Base-by-base conservation (phyloP, 2,329 filamentous ascomycete genomes). In the Pseudogymnoascus sp. region DNA sequence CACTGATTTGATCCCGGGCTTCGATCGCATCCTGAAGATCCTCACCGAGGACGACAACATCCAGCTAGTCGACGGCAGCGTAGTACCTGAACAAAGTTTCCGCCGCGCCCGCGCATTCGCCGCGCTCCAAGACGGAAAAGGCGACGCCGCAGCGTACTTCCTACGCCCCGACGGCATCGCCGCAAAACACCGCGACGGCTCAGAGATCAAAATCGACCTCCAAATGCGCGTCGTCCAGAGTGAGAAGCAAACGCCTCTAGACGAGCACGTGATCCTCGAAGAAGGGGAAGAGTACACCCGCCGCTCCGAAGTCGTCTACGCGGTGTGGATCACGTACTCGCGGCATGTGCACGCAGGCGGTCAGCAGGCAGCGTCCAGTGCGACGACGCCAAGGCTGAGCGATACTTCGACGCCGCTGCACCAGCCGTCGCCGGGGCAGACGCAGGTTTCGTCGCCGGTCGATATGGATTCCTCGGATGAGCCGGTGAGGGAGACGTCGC, bases 181-280 rank as follows among this genome's bases (percentile, higher is more conserved):
- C 4, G 95, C 92, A 0, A 88, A 85, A 71, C 95, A 99, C 75
- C 87, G 93, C 41, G 95, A 99, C 74, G 93, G 95, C 2, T 89
- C 90, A 0, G 90, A 95, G 67, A 88, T 99, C 67, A 93, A 92
- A 76, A 90, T 99, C 37, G 95, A 99, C 74, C 87, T 97, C 31
- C 95, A 99, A 76, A 92, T 99, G 89, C 87, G 95, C 36, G 92
- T 99, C 23, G 93, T 98, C 14, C 92, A 93, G 77, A 96, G 90
- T 74, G 92, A 93, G 70, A 88, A 87, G 69, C 84, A 86, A 19
- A 80, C 79, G 64, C 77, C 80, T 2, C 81, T 81, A 63, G 81
- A 84, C 62, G 83, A 88, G 64, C 80, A 88, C 67, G 84, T 86
- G 1, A 83, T 88, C n/a, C 80, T 85, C 62, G 87, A 92, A 73